phyloP scores from a whole-genome alignment of 2,329 filamentous ascomycete species.

The Thielaviopsis cerberus region DNA sequence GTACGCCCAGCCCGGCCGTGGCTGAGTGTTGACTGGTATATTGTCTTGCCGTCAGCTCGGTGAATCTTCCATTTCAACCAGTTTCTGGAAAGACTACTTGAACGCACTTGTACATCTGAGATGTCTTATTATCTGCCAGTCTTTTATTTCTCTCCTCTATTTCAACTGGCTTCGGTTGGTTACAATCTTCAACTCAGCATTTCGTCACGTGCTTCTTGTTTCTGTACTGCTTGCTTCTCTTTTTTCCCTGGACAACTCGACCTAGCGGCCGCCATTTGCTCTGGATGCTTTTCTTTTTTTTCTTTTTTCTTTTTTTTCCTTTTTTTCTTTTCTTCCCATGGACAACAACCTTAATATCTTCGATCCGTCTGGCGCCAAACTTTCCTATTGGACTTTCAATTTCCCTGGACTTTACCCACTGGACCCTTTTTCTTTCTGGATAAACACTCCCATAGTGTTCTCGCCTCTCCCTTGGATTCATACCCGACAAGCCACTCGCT shows the following conservation, averaged over 20 bases:
- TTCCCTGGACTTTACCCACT: background rate
- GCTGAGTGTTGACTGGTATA: background rate
- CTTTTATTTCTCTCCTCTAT: background rate
- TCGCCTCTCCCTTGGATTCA: background rate
- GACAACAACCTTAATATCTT: background rate
- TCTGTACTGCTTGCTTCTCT: background rate
- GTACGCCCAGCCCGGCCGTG: conserved; percentile 2
- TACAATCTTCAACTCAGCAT: background rate
- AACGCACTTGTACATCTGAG: background rate
- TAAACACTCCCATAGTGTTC: background rate
- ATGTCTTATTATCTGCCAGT: background rate
- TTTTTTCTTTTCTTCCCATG: background rate
- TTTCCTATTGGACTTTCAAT: background rate
- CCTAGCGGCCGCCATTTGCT: background rate
- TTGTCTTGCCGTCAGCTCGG: background rate
- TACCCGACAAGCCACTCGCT: background rate
- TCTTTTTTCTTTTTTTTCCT: too few relatives aligned
- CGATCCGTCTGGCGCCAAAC: background rate
- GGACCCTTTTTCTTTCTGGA: background rate
- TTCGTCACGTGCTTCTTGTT: background rate
- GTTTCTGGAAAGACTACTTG: background rate
- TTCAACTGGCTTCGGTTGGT: background rate
- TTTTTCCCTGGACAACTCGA: background rate
- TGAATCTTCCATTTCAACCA: background rate
- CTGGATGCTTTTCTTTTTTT: background rate